Conservation (phyloP, 176 grass and related monocot species). For the Microstegium vimineum region DNA sequence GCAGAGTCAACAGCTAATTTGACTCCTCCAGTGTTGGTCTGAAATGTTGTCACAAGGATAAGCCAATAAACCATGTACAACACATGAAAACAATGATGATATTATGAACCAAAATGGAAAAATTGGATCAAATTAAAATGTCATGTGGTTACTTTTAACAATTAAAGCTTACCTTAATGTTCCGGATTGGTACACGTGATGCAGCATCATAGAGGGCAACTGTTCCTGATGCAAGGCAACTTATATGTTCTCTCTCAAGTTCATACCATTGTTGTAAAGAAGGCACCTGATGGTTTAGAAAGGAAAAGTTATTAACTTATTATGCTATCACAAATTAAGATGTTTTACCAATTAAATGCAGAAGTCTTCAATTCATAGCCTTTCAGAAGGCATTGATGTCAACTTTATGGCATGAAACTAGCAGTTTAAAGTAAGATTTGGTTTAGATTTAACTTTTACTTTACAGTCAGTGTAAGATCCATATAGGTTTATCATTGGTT, state of each 20-base stretch:
- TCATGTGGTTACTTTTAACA: neutral
- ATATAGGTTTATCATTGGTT: neutral
- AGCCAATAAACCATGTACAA: neutral
- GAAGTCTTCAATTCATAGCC: too few species aligned
- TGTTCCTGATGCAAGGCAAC: conserved; percentile 39
- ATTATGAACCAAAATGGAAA: neutral
- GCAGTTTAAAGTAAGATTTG: neutral
- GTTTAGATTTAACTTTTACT: neutral
- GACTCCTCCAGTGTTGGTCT: conserved; percentile 14
- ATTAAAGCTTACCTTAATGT: conserved; percentile 38
- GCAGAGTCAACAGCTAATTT: conserved; percentile 36
- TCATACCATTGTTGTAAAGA: conserved; percentile 42
- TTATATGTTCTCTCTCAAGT: conserved; percentile 39
- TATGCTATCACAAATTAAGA: neutral
- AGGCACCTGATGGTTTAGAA: conserved; percentile 37
- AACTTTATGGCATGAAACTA: neutral
- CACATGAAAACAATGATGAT: neutral
- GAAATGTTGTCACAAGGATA: neutral
- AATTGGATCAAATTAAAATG: neutral
- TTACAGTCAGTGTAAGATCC: neutral
- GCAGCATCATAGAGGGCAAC: conserved; percentile 46
- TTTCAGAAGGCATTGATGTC: neutral
- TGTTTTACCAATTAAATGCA: neutral
- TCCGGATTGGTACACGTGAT: conserved; percentile 43
- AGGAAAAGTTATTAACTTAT: neutral